Percentiles rank a stretch among this genome's conserved stretches.
phyloP scores from a whole-genome alignment of 352 stramenopile species.

The Phytopythium ostracodes region DNA sequence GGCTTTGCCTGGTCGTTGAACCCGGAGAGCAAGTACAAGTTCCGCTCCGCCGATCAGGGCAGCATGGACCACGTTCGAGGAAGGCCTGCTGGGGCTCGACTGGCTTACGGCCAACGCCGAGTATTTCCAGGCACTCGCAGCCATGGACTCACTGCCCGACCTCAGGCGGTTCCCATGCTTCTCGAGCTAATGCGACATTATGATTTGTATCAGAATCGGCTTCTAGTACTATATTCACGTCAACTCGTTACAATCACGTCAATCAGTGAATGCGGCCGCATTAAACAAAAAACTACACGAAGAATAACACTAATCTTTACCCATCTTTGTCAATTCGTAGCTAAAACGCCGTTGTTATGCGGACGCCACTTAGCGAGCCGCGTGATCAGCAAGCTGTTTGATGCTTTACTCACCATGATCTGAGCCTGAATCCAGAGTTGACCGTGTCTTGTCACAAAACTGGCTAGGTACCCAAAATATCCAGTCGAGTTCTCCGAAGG shows the following conservation, averaged over 20 bases:
- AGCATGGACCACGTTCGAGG: slow-evolving; percentile 30
- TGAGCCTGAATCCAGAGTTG: not conserved
- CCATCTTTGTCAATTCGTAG: too few species aligned
- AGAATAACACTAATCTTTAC: too few species aligned
- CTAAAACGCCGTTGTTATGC: too few species aligned
- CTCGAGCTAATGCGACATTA: slow-evolving; percentile 12
- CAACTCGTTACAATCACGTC: not conserved
- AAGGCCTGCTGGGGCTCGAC: slow-evolving; percentile 49
- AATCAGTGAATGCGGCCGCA: not conserved
- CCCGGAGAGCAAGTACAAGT: slow-evolving; percentile 63
- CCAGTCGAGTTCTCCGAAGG: not conserved
- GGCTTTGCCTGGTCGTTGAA: slow-evolving; percentile 78
- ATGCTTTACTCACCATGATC: not conserved
- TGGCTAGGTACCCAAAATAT: not conserved
- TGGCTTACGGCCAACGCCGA: slow-evolving; percentile 51
- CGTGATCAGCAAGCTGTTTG: too few species aligned
- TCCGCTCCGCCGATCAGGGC: slow-evolving; percentile 38
- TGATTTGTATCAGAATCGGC: not conserved
- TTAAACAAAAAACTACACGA: too few species aligned
- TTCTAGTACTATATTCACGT: not conserved
- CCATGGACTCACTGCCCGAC: slow-evolving; percentile 49
- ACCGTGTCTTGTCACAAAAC: not conserved
- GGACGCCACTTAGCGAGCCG: too few species aligned
- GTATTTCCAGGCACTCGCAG: slow-evolving; percentile 34
- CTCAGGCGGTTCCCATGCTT: slow-evolving; percentile 55